Base-by-base conservation (phyloP, 2,329 filamentous ascomycete genomes). In the Cercospora citrullina region DNA sequence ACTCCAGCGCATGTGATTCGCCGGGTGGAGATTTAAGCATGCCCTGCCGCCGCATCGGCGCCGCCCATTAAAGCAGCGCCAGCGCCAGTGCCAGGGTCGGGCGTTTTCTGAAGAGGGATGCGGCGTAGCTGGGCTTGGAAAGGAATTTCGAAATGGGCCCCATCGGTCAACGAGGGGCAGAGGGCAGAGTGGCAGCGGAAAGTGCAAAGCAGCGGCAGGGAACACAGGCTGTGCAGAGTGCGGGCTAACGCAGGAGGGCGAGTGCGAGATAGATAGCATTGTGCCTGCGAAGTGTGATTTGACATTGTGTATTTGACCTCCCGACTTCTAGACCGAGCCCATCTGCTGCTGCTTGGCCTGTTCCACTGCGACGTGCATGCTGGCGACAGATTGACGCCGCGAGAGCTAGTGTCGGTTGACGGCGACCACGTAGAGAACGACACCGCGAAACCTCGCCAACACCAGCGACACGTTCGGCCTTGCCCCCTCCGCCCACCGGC, bases 61-160 rank as follows among this genome's bases (percentile, higher is more conserved):
- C 45, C 61, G 61, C 45, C 51, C 64, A 39, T 39, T 42, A 61
- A 16, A 26, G 58, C 64, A 58, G 45, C 18, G 31, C 53, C 53
- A 31, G 53, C 53, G 53, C 10, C 53, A 18, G 26, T 26, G 53
- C 53, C 53, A 58, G 53, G 53, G 53, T 58, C 53, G 53, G 53
- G 53, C 53, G 53, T 58, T 58, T 58, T 58, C 30, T 33, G 53
- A 58, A 58, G 53, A 58, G 21, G 53, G 30, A 58, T 58, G 53
- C 53, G 53, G 53, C 53, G 53, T 58, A 12, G 30, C 8, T 30
- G 28, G 26, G 30, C 53, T 12, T n/a, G 26, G n/a, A 30, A 7
- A 30, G 16, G 26, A 28, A 30, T 26, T 30, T 58, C 23, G 26
- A 26, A 16, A n/a, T 10, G 23, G 14, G 16, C 53, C 3, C 1